phyloP scores from a whole-genome alignment of 306 rosid species.

The Cucumis sativus region Cucumber_9930_V3 NC_026658.2:4003501-4004000 shows the following conservation, averaged over 20 bases:
- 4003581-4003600: slow-evolving; percentile 94
- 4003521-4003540: slow-evolving; percentile 26
- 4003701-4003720: slow-evolving; percentile 68
- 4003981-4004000: slow-evolving; percentile 31
- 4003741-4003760: slow-evolving; percentile 65
- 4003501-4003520: slow-evolving; percentile 33
- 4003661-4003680: slow-evolving; percentile 64
- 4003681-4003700: slow-evolving; percentile 63
- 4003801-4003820: slow-evolving; percentile 78
- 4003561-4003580: slow-evolving; percentile 61
- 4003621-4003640: slow-evolving; percentile 49
- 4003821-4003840: slow-evolving; percentile 50
- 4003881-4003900: slow-evolving; percentile 57
- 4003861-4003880: slow-evolving; percentile 26
- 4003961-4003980: slow-evolving; percentile 25
- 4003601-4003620: slow-evolving; percentile 60
- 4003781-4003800: slow-evolving; percentile 62
- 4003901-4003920: slow-evolving; percentile 62
- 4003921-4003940: background rate
- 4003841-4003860: slow-evolving; percentile 45
- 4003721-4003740: slow-evolving; percentile 60
- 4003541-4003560: slow-evolving; percentile 62
- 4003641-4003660: slow-evolving; percentile 76
- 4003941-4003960: background rate
- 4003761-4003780: slow-evolving; percentile 56